Conservation (phyloP, 306 rosid genomes). For the Alnus rubra region DNA sequence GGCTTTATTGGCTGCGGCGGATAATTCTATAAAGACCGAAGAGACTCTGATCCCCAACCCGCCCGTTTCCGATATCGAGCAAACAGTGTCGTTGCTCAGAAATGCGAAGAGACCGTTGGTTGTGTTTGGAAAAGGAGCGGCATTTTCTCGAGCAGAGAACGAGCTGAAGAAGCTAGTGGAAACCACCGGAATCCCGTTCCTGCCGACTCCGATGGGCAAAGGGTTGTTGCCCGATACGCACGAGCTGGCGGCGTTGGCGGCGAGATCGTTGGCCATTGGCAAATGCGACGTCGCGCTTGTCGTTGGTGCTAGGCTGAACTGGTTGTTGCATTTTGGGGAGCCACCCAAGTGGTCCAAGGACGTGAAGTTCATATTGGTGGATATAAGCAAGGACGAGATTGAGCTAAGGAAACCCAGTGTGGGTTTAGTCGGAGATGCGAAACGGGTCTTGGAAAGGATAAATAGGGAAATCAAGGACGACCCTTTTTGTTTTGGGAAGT, state of each 20-base stretch:
- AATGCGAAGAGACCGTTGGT: conserved; percentile 76
- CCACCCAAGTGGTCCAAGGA: conserved; percentile 89
- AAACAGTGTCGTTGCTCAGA: conserved; percentile 57
- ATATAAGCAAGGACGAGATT: conserved; percentile 69
- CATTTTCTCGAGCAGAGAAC: conserved; percentile 71
- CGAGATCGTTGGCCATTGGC: conserved; percentile 84
- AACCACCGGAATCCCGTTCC: conserved; percentile 78
- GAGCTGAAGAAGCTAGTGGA: conserved; percentile 64
- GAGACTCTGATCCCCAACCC: neutral
- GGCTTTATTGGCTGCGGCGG: conserved; percentile 45
- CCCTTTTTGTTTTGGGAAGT: conserved; percentile 80
- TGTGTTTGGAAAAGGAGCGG: conserved; percentile 94
- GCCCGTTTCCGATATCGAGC: conserved; percentile 36
- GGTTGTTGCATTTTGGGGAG: conserved; percentile 93
- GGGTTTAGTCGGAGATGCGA: conserved; percentile 93
- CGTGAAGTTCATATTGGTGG: conserved; percentile 83
- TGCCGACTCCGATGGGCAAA: conserved; percentile 97
- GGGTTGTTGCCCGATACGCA: conserved; percentile 84
- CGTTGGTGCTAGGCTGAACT: conserved; percentile 84
- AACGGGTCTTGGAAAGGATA: conserved; percentile 51
- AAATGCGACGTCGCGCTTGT: conserved; percentile 91
- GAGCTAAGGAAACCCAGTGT: conserved; percentile 70
- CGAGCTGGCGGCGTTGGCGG: conserved; percentile 82
- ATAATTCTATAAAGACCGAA: conserved; percentile 12
- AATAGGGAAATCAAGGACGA: conserved; percentile 83